A percentile compares a stretch with the other conserved stretches of the same genome.
Evolutionary conservation across 2,329 filamentous ascomycete species (phyloP).

Genomic region (Fonsecaea nubica): DNA sequence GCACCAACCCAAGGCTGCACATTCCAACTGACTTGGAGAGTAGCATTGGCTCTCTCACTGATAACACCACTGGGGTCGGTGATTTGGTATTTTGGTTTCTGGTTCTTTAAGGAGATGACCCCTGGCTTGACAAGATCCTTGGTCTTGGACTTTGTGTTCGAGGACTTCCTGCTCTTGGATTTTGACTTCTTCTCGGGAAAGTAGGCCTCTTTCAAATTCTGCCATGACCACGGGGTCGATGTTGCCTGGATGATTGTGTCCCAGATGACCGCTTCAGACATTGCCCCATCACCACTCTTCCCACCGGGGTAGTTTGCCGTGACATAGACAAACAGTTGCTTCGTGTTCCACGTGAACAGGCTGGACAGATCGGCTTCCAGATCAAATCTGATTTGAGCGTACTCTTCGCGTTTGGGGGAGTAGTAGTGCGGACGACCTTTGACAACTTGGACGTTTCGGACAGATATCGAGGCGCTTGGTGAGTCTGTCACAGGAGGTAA

Average conservation of each 20-base stretch:
- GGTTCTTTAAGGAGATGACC: conserved; percentile 77
- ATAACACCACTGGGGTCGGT: conserved; percentile 84
- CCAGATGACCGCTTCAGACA: conserved; percentile 87
- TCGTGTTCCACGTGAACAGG: conserved; percentile 99
- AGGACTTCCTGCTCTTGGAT: conserved; percentile 35
- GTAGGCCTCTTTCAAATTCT: conserved; percentile 47
- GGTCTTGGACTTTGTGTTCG: conserved; percentile 35
- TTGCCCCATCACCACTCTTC: conserved; percentile 30
- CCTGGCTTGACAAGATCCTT: conserved; percentile 55
- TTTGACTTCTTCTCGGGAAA: conserved; percentile 44
- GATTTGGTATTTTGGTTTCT: conserved; percentile 96
- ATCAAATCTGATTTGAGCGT: conserved; percentile 91
- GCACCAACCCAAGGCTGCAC: conserved; percentile 96
- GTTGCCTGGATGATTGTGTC: conserved; percentile 85
- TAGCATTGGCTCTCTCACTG: conserved; percentile 74
- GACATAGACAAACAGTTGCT: conserved; percentile 96
- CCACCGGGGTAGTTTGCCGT: conserved; percentile 71
- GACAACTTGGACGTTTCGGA: conserved; percentile 84
- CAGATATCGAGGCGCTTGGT: conserved; percentile 69
- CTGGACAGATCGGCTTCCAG: conserved; percentile 87
- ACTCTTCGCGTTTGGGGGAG: conserved; percentile 89
- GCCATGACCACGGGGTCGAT: conserved; percentile 51
- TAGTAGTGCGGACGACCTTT: conserved; percentile 97
- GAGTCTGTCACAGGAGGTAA: conserved; percentile 60
- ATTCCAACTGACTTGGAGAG: conserved; percentile 87